Base-by-base conservation (phyloP, 768 basidiomycete genomes). In the Mycena olivaceomarginata region DNA sequence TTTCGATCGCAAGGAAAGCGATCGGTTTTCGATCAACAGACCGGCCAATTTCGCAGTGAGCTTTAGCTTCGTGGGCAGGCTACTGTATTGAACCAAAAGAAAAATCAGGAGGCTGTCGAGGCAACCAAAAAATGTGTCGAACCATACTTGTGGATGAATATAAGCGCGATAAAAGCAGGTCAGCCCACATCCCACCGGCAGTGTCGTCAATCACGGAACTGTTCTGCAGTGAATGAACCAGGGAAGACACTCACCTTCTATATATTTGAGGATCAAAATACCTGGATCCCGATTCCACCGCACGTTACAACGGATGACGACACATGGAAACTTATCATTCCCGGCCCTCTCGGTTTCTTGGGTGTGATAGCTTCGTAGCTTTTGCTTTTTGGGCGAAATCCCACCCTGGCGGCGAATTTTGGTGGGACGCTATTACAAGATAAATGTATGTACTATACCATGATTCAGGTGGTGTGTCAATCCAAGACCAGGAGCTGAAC, bases 21-120 rank as follows among this genome's bases (percentile, higher is more conserved):
- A 5, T n/a, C 20, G 51, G 4, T 9, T 15, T n/a, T 51, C 18
- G 22, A 75, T 75, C 25, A 16, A 68, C 37, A 37, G 74, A 16
- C 74, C 74, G 13, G 31, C 10, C 2, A 75, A 25, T 31, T 75
- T 63, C 56, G 46, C 59, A 31, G 74, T 75, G n/a, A 62, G 67
- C 37, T 68, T 6, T 15, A n/a, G 1, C 51, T 53, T 53, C 16
- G 16, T 18, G 13, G 15, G 20, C n/a, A 16, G 2, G 51, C 20
- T 4, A 18, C 37, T 51, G 12, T 20, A 20, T 25, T 31, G 5
- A 22, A 12, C 20, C 39, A 43, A 18, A 65, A 46, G 31, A 18
- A 65, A 46, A 25, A 7, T 10, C 56, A 73, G 72, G 72, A 67
- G 11, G 72, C 72, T 7, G 66, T 74, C 6, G 56, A 48, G 53